These are phyloP conservation scores for Colletotrichum brevisporum DNA, from an alignment of 2,329 filamentous ascomycete genomes.

Conservation along the genomic window DNA sequence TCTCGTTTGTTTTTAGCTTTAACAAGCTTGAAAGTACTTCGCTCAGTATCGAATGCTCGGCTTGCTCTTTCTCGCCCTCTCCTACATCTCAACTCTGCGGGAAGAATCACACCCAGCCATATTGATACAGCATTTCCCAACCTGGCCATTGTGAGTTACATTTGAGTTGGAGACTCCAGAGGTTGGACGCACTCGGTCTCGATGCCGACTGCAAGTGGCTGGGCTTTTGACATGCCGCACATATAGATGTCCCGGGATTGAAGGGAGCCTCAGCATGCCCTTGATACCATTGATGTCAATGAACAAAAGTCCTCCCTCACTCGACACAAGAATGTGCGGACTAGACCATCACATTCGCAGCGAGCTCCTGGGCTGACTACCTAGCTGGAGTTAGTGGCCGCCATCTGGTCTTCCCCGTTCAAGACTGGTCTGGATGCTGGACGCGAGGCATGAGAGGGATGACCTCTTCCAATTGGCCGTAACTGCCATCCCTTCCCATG, in stretches of 20 bases:
- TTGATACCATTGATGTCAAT: background rate
- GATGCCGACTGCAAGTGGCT: too few species aligned
- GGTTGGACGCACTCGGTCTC: too few species aligned
- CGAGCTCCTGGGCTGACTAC: background rate
- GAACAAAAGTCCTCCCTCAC: background rate
- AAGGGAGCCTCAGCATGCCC: slow-evolving; percentile 1
- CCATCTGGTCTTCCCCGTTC: slow-evolving; percentile 2
- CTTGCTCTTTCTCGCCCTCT: too few species aligned
- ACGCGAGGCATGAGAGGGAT: background rate
- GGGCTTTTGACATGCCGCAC: background rate
- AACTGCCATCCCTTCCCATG: slow-evolving; percentile 3
- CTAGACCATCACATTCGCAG: background rate
- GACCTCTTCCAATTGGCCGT: slow-evolving; percentile 2
- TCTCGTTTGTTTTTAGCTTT: background rate
- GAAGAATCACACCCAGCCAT: too few species aligned
- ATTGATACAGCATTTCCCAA: too few species aligned
- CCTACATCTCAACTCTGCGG: too few species aligned
- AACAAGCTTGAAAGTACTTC: background rate
- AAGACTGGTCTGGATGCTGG: background rate
- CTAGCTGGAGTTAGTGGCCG: background rate
- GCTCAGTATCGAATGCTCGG: background rate
- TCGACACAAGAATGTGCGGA: background rate
- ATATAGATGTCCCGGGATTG: background rate
- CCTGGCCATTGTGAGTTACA: too few species aligned
- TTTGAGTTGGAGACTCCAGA: too few species aligned